These are phyloP conservation scores for Microsporum audouinii DNA, from an alignment of 2,329 filamentous ascomycete species.

Conservation along the genomic window DNA sequence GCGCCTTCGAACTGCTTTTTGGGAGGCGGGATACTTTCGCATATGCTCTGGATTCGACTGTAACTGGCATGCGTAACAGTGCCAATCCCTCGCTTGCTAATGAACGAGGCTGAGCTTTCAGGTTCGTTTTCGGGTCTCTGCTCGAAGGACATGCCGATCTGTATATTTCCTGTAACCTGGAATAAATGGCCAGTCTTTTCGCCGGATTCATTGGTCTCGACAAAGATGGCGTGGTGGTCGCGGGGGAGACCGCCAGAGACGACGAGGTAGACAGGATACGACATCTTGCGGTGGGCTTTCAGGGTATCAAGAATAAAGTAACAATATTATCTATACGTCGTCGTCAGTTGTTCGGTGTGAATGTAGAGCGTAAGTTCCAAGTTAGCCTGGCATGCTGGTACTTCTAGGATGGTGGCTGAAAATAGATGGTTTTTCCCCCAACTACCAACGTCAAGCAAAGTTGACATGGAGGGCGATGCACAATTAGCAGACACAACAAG, in stretches of 20 bases:
- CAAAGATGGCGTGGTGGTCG: constrained; percentile 23
- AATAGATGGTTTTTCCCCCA: no score
- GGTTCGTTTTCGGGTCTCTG: constrained; percentile 7
- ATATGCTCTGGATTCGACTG: neutral
- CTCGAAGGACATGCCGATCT: constrained; percentile 20
- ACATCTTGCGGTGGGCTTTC: neutral
- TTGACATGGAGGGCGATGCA: no score
- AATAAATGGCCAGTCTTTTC: constrained; percentile 16
- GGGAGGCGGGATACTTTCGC: constrained; percentile 16
- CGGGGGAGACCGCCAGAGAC: constrained; percentile 16
- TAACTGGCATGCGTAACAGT: constrained; percentile 13
- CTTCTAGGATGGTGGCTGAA: no score
- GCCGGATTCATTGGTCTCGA: constrained; percentile 16
- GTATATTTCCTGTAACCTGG: constrained; percentile 25
- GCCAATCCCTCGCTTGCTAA: constrained; percentile 3
- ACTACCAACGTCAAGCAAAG: no score
- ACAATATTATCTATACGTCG: no score
- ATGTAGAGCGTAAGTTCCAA: no score
- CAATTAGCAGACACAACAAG: no score
- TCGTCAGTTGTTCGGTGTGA: no score
- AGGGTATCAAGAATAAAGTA: no score
- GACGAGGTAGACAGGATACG: constrained; percentile 16
- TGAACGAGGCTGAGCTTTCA: constrained; percentile 4
- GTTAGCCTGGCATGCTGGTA: no score
- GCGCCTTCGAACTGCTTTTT: constrained; percentile 24